Evolutionary conservation across 345 rosid species (phyloP).

Genomic region (Gossypium turneri): DNA sequence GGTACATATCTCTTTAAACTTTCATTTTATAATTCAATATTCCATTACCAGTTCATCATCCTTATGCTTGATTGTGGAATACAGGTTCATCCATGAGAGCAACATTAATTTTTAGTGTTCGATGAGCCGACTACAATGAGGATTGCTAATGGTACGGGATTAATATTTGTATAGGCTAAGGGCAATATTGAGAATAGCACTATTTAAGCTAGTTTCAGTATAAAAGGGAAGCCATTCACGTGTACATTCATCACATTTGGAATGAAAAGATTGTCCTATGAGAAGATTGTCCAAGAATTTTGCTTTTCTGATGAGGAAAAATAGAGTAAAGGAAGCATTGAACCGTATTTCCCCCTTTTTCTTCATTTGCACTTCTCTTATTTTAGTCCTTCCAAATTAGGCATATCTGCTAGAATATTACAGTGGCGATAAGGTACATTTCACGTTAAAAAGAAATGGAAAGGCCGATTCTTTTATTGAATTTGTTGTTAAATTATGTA

Average conservation of each 20-base stretch:
- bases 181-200: too few species aligned
- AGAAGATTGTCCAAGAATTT: not conserved
- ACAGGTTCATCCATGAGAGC: constrained; percentile 31
- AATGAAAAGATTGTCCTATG: not conserved
- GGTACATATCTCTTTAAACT: constrained; percentile 23
- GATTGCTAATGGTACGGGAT: not conserved
- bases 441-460: not conserved
- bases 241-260: too few species aligned
- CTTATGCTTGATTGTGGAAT: constrained; percentile 12
- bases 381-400: not conserved
- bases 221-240: too few species aligned
- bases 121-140: not conserved
- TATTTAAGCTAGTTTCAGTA: too few species aligned
- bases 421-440: not conserved
- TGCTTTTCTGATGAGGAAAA: not conserved
- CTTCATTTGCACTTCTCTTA: not conserved
- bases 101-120: not conserved
- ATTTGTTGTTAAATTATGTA: not conserved
- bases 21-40: not conserved
- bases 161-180: too few species aligned
- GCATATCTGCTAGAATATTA: not conserved
- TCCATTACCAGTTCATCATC: not conserved
- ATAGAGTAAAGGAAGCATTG: not conserved
- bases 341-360: not conserved
- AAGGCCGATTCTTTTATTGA: not conserved